Evolutionary conservation across 75 land plant genomes (phyloP).

Genomic region (Cryptomeria japonica): DNA sequence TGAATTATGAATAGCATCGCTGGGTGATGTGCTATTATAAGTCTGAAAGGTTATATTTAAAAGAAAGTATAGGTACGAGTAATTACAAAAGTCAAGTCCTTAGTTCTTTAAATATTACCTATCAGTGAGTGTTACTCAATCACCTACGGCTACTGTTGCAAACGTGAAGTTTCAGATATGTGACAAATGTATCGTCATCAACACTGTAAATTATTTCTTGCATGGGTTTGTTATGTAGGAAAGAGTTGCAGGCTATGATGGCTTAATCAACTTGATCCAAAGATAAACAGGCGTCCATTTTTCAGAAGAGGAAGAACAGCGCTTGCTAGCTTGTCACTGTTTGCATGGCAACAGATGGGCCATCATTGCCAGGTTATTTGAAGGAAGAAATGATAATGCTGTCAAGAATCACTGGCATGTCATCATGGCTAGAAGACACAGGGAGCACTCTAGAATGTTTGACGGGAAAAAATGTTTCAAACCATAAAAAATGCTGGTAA

Average conservation of each 20-base stretch:
- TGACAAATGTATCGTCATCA: no score
- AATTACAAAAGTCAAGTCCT: no score
- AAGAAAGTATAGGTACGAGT: no score
- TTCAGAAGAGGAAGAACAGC: constrained; percentile 71
- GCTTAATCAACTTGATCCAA: constrained; percentile 80
- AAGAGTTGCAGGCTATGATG: constrained; percentile 81
- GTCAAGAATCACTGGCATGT: constrained; percentile 89
- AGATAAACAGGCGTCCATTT: constrained; percentile 70
- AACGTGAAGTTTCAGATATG: no score
- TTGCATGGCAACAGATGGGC: constrained; percentile 82
- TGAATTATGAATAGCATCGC: no score
- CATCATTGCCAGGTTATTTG: constrained; percentile 63
- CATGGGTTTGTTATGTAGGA: constrained; percentile 29
- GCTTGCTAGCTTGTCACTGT: constrained; percentile 61
- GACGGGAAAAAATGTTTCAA: constrained; percentile 11
- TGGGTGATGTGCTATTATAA: no score
- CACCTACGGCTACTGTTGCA: no score
- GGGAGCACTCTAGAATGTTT: constrained; percentile 38
- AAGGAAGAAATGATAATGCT: constrained; percentile 76
- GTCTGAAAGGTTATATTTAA: no score
- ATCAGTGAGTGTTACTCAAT: no score
- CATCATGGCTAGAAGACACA: constrained; percentile 65
- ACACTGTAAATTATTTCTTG: no score
- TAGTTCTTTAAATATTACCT: no score
- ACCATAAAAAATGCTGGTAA: neutral